Evolutionary conservation across 2,329 filamentous ascomycete genomes (phyloP), one percentile per base, ranked within the genome.

Genomic region (Fusarium neocosmosporiellum): DNA sequence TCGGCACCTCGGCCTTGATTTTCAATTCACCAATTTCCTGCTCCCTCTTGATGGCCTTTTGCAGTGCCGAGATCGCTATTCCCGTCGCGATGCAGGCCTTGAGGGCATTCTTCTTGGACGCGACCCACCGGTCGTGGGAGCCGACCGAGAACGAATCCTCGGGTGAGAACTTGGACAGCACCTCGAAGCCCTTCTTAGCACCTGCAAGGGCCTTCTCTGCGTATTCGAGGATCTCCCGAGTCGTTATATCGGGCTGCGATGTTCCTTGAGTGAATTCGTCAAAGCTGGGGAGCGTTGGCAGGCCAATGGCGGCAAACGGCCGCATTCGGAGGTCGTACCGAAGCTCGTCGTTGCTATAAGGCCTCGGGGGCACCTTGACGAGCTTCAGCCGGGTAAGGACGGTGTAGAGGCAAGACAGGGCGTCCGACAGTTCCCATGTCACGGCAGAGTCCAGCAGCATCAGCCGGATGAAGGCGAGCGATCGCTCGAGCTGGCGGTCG

Each of bases 321-420:
- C 93, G 93, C 94, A 97, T 96, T 66, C 95, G 92, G 11, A 97
- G 84, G 73, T 96, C 93, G 80, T 96, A 95, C 14, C 94, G 90
- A 6, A 95, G 84, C 34, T 86, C 82, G 65, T 93, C 88, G 18
- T 88, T 89, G 65, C 91, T 89, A 79, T 95, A 97, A 0, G 92
- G 91, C 1, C 89, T 84, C 0, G 81, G 80, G 7, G 86, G 88
- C 0, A 83, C 65, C 59, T 85, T 82, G 74, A 94, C 73, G 69
- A 91, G 78, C 29, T 81, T 76, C 8, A 93, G 85, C 10, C 93
- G 91, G 31, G 85, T 80, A 1, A 96, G 84, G 1, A 91, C 85
- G 0, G 88, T 88, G 81, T 95, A 96, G 22, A 97, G 84, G 54
- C 88, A 85, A 54, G 84, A 84, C 6, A 91, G 81, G 3, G 87